phyloP scores from a whole-genome alignment of 768 basidiomycete species.

The Lactarius sp. region DNA sequence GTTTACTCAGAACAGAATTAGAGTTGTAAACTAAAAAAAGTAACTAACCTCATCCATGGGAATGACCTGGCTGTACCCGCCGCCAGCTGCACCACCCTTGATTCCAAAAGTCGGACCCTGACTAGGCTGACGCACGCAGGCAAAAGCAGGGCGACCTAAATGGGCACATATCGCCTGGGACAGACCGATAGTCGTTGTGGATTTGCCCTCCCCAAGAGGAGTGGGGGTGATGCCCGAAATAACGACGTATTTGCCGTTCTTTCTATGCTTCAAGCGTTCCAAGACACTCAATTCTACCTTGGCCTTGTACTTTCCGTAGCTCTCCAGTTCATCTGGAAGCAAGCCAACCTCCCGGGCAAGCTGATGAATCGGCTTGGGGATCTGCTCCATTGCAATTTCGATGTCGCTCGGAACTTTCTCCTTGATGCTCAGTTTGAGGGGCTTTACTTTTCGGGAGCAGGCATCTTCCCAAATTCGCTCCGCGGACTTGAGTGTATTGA shows the following conservation, averaged over 20 bases:
- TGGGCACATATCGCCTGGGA: slow-evolving; percentile 96
- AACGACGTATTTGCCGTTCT: slow-evolving; percentile 94
- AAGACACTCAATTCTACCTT: slow-evolving; percentile 91
- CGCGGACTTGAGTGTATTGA: slow-evolving; percentile 84
- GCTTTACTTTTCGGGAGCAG: slow-evolving; percentile 63
- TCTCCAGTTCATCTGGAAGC: slow-evolving; percentile 81
- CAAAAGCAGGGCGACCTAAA: slow-evolving; percentile 86
- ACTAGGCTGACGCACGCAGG: slow-evolving; percentile 96
- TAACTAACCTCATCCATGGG: slow-evolving; percentile 89
- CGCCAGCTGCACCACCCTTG: slow-evolving; percentile 97
- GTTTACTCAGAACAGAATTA: slow-evolving; percentile 6
- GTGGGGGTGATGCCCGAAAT: slow-evolving; percentile 96
- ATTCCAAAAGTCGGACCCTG: slow-evolving; percentile 99
- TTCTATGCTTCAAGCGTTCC: slow-evolving; percentile 76
- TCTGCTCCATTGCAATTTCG: slow-evolving; percentile 92
- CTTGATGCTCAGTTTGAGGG: slow-evolving; percentile 72
- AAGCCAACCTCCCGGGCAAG: slow-evolving; percentile 89
- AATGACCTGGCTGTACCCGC: slow-evolving; percentile 97
- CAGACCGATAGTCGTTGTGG: slow-evolving; percentile 94
- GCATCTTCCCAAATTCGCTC: slow-evolving; percentile 72
- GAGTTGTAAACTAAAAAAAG: neutral
- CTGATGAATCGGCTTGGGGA: slow-evolving; percentile 79
- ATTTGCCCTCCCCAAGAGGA: slow-evolving; percentile 96
- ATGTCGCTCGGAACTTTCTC: slow-evolving; percentile 94
- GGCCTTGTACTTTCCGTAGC: slow-evolving; percentile 94